Evolutionary conservation across 257 asterid genomes (phyloP).

Genomic region (Orobanche coerulescens): DNA sequence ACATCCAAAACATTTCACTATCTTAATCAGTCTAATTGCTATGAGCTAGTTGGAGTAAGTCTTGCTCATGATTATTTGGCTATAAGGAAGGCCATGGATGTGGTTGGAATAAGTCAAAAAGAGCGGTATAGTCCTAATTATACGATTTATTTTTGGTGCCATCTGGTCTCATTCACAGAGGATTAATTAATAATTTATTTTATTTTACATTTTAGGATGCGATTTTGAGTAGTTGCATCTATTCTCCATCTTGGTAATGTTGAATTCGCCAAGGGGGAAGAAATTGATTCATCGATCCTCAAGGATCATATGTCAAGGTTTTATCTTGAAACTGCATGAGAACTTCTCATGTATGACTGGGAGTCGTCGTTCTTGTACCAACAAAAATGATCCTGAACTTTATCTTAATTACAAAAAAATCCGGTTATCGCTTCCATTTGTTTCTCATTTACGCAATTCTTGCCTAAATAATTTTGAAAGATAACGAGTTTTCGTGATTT

Average conservation of each 20-base stretch:
- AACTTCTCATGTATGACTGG: constrained; percentile 63
- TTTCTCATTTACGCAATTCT: too few relatives aligned
- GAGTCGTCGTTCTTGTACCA: neutral
- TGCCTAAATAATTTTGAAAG: constrained; percentile 8
- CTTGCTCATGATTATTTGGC: constrained; percentile 79
- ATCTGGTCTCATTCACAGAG: constrained; percentile 12
- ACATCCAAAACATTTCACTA: constrained; percentile 64
- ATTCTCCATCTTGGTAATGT: too few relatives aligned
- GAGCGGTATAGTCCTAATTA: constrained; percentile 47
- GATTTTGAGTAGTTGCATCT: too few relatives aligned
- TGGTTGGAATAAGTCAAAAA: constrained; percentile 71
- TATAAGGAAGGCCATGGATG: constrained; percentile 89
- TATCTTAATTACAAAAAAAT: too few relatives aligned
- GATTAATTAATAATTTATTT: too few relatives aligned
- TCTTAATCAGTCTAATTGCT: constrained; percentile 85
- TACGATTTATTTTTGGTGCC: constrained; percentile 16
- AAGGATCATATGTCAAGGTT: constrained; percentile 71
- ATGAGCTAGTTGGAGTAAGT: constrained; percentile 57
- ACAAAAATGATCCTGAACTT: too few relatives aligned
- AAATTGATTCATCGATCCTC: too few relatives aligned
- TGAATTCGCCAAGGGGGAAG: too few relatives aligned
- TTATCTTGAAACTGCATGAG: constrained; percentile 71
- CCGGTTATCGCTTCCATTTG: too few relatives aligned
- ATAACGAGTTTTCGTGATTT: neutral
- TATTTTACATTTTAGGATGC: constrained; percentile 46